phyloP scores from a whole-genome alignment of 129 eudicot species.

The Tagetes patula region DNA sequence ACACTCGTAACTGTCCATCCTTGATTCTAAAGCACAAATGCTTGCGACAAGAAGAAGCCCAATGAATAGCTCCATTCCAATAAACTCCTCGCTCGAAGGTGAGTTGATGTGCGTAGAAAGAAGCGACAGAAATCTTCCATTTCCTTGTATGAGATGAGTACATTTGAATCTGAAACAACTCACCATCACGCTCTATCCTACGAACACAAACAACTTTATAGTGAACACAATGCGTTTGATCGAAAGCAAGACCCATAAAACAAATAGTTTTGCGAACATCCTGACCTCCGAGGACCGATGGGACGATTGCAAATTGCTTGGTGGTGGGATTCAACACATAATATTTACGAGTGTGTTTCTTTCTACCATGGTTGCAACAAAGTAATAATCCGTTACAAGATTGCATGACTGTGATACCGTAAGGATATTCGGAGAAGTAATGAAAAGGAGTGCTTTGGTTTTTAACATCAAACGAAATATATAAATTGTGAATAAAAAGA shows the following conservation, averaged over 20 bases:
- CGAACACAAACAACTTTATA: constrained; percentile 10
- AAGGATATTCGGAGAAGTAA: not conserved
- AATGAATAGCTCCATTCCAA: not conserved
- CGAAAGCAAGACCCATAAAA: not conserved
- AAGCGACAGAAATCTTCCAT: not conserved
- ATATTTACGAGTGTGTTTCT: not conserved
- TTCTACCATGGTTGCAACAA: not conserved
- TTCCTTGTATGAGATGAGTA: not conserved
- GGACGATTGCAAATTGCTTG: constrained; percentile 3
- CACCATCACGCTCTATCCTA: not conserved
- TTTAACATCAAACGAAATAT: not conserved
- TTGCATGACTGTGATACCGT: not conserved
- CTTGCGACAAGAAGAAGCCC: not conserved
- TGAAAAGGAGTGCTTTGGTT: not conserved
- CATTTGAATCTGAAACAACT: not conserved
- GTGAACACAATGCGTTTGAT: not conserved
- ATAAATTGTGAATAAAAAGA: not conserved
- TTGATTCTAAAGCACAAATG: not conserved
- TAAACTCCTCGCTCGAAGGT: not conserved
- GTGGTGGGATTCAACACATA: not conserved
- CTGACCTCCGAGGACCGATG: not conserved
- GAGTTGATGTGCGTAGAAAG: not conserved
- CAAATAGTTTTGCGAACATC: not conserved
- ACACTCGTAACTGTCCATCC: not conserved
- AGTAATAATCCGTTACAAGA: constrained; percentile 6